Evolutionary conservation across 805 yeast genomes (phyloP).

Genomic region (Lipomyces yamadae): DNA sequence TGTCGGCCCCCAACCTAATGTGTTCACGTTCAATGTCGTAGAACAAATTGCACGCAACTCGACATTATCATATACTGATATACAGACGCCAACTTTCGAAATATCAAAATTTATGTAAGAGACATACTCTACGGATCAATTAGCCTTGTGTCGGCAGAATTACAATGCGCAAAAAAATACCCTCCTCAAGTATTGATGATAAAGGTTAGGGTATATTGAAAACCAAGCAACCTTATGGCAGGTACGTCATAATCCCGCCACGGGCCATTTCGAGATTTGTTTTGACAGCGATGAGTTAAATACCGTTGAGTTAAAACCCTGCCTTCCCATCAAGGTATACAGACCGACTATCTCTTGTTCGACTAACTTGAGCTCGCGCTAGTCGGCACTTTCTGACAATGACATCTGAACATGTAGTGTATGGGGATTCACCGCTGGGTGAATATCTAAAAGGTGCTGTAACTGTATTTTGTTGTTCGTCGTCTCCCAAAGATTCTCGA

Average conservation of each 20-base stretch:
- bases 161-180: too few species aligned
- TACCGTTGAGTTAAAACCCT: too few species aligned
- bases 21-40: too few species aligned
- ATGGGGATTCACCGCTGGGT: constrained; percentile 30
- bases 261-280: background rate
- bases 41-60: too few species aligned
- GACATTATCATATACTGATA: too few species aligned
- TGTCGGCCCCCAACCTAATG: too few species aligned
- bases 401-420: constrained; percentile 31
- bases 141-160: background rate
- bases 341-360: background rate
- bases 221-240: background rate
- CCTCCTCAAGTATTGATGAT: too few species aligned
- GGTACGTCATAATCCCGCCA: background rate
- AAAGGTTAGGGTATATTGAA: too few species aligned
- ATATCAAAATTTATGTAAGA: background rate
- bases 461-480: background rate
- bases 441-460: constrained; percentile 29
- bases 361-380: background rate
- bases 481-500: background rate
- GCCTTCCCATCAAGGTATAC: background rate
- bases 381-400: background rate
- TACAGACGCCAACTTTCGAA: background rate
- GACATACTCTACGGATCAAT: background rate
- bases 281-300: background rate